Base-by-base conservation (phyloP, 306 rosid species). In the Cucurbita pepo region DNA sequence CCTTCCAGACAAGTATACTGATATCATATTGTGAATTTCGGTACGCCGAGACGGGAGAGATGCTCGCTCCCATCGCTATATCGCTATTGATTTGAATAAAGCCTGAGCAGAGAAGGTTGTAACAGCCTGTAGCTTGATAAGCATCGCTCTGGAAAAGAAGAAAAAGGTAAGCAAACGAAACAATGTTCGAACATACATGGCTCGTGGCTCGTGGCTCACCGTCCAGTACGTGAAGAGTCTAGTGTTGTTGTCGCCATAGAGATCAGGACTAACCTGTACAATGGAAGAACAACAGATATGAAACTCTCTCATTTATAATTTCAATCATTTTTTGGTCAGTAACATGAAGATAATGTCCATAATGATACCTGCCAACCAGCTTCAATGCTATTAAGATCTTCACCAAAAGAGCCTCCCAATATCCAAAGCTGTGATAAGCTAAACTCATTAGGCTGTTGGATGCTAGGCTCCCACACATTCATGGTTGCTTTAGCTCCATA, bases 71-170 rank as follows among this genome's bases (percentile, higher is more conserved):
- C 99, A 95, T 91, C 47, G 99, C 96, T 60, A 95, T 89, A 34
- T 86, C 82, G 47, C 88, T 89, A 77, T 88, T 95, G 73, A 95
- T 87, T 69, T 95, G 99, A 83, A 95, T 89, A 63, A 95, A 95
- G 63, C 99, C 99, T 0, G 99, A 95, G 88, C 99, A 95, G 25
- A 95, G 95, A 67, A 95, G 99, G 82, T 95, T 95, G 91, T 95
- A 95, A 89, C 99, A 95, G 34, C 99, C 99, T 1, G 99, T 95
- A 54, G 99, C 99, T 88, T 95, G 99, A 79, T 95, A 95, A 77
- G 99, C 99, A 84, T 95, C 99, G 70, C 97, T 95, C 99, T 95
- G 84, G 45, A 71, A 76, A 38, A 55, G 0, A 2, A 12, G n/a
- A n/a, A 43, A 21, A 18, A 21, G 7, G 54, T 50, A 50, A 44